Base-by-base conservation (phyloP, 345 rosid genomes). In the Psidium friedrichsthalianum region DNA sequence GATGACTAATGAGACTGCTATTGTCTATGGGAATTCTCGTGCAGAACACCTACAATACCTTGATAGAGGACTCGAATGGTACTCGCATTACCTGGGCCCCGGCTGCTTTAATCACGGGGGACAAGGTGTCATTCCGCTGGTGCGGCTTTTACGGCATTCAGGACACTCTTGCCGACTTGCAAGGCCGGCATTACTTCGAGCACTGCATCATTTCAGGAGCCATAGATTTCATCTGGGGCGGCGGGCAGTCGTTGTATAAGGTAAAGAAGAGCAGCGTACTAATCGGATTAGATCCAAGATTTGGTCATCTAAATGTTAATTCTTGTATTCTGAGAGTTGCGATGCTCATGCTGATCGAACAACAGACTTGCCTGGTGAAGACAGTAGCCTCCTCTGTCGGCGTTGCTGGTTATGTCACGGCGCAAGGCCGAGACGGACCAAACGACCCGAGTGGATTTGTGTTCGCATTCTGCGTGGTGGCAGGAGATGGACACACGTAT, bases 401-500 rank as follows among this genome's bases (percentile, higher is more conserved):
- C 27, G 6, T 7, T 5, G 0, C 49, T 13, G 93, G 93, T 12
- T 88, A n/a, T 52, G 86, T 91, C 82, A 90, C 92, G 20, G 93
- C 93, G 2, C 92, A 91, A 49, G 90, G 61, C 24, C 84, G 91
- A 25, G 47, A 49, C 2, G 59, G 74, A 11, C 7, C 82, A 0
- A 12, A 52, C 0, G 91, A 89, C 53, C 16, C 85, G 0, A 84
- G 59, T 18, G 92, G 89, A 0, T 93, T 89, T 81, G 92, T 90
- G 51, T 91, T 93, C 61, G 61, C 44, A 14, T 2, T 8, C 3
- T 84, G 91, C 55, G 3, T 1, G 2, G 47, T 91, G 53, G 6
- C 7, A 11, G 92, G 90, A 10, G 10, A 44, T 25, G 91, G 91
- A 15, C 55, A 55, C 40, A 59, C 87, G 9, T 85, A 85, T 42